Evolutionary conservation across 768 basidiomycete species (phyloP).

Genomic region (Exsudoporus frostii): DNA sequence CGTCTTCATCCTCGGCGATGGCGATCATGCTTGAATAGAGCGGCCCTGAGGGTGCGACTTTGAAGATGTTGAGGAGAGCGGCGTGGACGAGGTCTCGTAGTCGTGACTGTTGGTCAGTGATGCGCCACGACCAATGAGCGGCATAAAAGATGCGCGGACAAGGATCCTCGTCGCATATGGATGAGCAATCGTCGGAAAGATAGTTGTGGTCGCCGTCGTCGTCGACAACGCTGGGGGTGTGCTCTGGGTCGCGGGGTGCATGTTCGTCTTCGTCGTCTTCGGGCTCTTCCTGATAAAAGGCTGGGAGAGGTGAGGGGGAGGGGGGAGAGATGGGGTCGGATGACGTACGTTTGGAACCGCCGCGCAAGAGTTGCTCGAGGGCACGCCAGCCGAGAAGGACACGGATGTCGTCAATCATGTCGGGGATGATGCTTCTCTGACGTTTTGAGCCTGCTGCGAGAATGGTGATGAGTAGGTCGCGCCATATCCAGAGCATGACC

Average conservation of each 20-base stretch:
- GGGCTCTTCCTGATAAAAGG: constrained; percentile 10
- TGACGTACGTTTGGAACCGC: constrained; percentile 45
- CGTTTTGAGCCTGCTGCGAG: constrained; percentile 37
- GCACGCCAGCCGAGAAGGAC: constrained; percentile 46
- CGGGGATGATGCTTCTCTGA: constrained; percentile 36
- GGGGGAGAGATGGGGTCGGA: neutral
- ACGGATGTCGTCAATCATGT: constrained; percentile 62
- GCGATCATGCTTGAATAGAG: constrained; percentile 44
- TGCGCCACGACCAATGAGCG: constrained; percentile 48
- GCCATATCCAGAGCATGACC: constrained; percentile 63
- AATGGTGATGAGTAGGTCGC: constrained; percentile 61
- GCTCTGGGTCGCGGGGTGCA: neutral
- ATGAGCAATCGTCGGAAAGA: constrained; percentile 17
- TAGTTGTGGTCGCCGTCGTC: constrained; percentile 33
- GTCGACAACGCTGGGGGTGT: constrained; percentile 20
- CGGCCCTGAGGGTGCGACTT: constrained; percentile 42
- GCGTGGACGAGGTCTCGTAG: constrained; percentile 46
- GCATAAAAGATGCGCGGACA: constrained; percentile 39
- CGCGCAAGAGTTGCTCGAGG: constrained; percentile 50
- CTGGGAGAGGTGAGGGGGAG: neutral
- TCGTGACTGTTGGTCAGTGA: constrained; percentile 38
- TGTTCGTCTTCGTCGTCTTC: constrained; percentile 28
- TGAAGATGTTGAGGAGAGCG: constrained; percentile 48
- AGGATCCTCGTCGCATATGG: constrained; percentile 20
- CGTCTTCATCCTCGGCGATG: constrained; percentile 35